Conservation (phyloP, 1,139 yeast genomes). For the Blastobotrys niveus region DNA sequence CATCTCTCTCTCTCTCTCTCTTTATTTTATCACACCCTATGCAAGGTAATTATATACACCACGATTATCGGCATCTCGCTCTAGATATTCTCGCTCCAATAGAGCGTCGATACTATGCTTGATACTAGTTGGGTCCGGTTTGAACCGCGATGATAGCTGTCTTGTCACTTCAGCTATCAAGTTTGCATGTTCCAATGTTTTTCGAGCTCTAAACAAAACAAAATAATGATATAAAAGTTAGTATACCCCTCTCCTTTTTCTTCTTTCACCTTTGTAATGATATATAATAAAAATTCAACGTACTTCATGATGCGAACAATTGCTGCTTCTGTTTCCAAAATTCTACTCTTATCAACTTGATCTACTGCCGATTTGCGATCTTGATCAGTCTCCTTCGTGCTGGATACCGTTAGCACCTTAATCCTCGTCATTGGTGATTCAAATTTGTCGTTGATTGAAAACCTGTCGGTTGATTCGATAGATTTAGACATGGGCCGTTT, state of each 20-base stretch:
- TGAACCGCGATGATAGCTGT: conserved; percentile 60
- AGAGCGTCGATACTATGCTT: conserved; percentile 76
- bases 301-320: conserved; percentile 78
- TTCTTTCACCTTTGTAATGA: neutral
- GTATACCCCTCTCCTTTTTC: neutral
- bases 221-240: no score
- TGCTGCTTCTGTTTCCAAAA: conserved; percentile 76
- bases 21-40: conserved; percentile 10
- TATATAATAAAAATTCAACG: neutral
- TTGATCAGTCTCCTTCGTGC: conserved; percentile 35
- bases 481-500: conserved; percentile 75
- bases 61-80: conserved; percentile 60
- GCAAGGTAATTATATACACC: conserved; percentile 71
- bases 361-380: conserved; percentile 42
- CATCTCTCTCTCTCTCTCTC: no score
- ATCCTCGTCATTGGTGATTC: conserved; percentile 66
- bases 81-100: conserved; percentile 76
- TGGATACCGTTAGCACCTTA: conserved; percentile 68
- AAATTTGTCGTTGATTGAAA: conserved; percentile 65
- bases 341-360: conserved; percentile 42
- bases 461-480: conserved; percentile 57
- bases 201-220: conserved; percentile 43
- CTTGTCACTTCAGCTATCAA: conserved; percentile 60
- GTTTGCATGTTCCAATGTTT: conserved; percentile 55
- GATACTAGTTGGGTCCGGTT: conserved; percentile 60